Base-by-base conservation (phyloP, 805 yeast species). In the Metschnikowia bowlesiae region DNA sequence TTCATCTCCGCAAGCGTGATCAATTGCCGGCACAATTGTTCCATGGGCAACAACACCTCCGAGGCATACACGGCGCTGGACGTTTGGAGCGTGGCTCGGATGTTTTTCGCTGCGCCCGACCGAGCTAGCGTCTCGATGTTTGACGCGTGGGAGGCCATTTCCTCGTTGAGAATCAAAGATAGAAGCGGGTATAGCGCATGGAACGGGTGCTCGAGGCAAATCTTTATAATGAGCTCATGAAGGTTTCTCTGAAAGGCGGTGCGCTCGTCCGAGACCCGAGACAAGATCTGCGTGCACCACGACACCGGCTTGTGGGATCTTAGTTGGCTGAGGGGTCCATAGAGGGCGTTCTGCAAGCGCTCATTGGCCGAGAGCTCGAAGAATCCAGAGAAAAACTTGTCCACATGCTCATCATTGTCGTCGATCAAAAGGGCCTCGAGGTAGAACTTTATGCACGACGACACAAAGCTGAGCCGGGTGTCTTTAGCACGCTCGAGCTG, bases 351-450 rank as follows among this genome's bases (percentile, higher is more conserved):
- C 54, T 81, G 84, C 5, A 86, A 67, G 0, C 60, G 64, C 1
- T 65, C 75, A 33, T 73, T 72, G 6, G 64, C 62, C 2, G 82
- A 74, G 56, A 81, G 76, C 53, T 84, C 87, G 37, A 92, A 72
- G 96, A 97, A 92, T 9, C 92, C 64, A 0, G 91, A 86, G 64
- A 91, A 85, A 53, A 91, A 85, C 49, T 87, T 79, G 61, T 89
- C 95, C 30, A 85, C 69, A 46, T 81, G 85, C 51, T 79, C 80
- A 47, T 75, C 78, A 52, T 63, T 71, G 2, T 55, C 60, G 34
- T 60, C 59, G 39, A 74, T 64, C 16, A 74, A 62, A n/a, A 87
- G 66, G 13, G 86, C 71, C 39, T 70, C 73, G 47, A 89, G 59
- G 59, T 84, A 88, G 55, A 79, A 84, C 22, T 73, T 75, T 13